Percentiles rank a stretch among this genome's conserved stretches.
phyloP scores from a whole-genome alignment of 75 land plant species.

The Azolla pinnata region DNA sequence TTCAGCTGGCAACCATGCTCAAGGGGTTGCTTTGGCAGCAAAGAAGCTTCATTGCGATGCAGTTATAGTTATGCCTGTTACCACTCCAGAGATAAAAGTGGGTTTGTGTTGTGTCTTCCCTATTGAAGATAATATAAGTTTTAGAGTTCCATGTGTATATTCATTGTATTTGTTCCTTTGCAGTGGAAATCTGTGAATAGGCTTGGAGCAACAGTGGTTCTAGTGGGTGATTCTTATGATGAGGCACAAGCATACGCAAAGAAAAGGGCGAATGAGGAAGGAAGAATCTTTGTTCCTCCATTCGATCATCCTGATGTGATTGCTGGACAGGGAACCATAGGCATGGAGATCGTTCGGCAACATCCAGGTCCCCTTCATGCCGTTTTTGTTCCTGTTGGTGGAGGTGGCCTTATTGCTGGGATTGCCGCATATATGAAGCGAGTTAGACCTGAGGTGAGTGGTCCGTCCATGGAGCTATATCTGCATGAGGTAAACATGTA shows the following conservation, averaged over 20 bases:
- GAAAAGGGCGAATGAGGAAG: slow-evolving; percentile 30
- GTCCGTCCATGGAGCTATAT: no score
- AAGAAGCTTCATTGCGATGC: slow-evolving; percentile 36
- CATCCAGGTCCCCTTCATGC: slow-evolving; percentile 46
- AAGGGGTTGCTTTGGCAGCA: slow-evolving; percentile 51
- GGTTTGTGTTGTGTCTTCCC: neutral
- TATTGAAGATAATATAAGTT: no score
- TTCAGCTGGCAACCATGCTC: slow-evolving; percentile 55
- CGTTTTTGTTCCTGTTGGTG: slow-evolving; percentile 48
- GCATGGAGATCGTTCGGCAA: slow-evolving; percentile 49
- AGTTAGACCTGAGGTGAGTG: slow-evolving; percentile 43
- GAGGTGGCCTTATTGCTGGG: slow-evolving; percentile 51
- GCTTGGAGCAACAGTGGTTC: slow-evolving; percentile 47
- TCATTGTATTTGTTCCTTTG: neutral
- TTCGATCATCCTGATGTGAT: slow-evolving; percentile 46
- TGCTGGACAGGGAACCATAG: slow-evolving; percentile 50
- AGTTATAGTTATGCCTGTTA: slow-evolving; percentile 47
- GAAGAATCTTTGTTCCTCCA: slow-evolving; percentile 42
- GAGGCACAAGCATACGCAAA: slow-evolving; percentile 54
- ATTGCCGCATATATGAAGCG: slow-evolving; percentile 53
- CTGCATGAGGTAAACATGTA: no score
- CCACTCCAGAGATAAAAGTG: slow-evolving; percentile 54
- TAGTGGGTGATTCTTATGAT: slow-evolving; percentile 48
- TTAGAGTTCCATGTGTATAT: no score
- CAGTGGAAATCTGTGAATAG: slow-evolving; percentile 49